These are phyloP conservation scores for Neurospora africana DNA, from an alignment of 495 filamentous ascomycete species.

Conservation along the genomic window DNA sequence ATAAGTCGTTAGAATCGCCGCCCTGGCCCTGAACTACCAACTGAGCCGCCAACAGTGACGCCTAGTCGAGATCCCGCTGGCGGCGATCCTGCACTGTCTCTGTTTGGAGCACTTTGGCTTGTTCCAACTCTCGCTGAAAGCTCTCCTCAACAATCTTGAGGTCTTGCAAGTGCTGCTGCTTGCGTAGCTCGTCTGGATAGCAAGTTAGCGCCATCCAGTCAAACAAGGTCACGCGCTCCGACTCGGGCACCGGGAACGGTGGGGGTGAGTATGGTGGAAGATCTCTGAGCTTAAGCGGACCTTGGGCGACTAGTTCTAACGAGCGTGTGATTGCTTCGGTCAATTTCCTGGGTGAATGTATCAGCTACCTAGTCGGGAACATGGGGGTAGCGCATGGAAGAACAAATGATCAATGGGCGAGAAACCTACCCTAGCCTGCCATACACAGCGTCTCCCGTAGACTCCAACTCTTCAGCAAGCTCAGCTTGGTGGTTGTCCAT, in stretches of 20 bases:
- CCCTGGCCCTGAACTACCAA: neutral
- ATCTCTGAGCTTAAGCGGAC: constrained; percentile 12
- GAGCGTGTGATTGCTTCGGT: constrained; percentile 15
- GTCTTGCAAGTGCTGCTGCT: constrained; percentile 11
- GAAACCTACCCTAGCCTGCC: constrained; percentile 51
- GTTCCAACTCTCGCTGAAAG: neutral
- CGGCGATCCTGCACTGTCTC: neutral
- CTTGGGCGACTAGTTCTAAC: constrained; percentile 11
- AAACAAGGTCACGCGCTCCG: constrained; percentile 22
- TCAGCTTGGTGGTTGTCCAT: constrained; percentile 91
- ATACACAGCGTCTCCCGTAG: constrained; percentile 58
- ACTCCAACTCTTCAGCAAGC: constrained; percentile 61
- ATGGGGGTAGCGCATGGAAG: neutral
- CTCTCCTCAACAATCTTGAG: neutral
- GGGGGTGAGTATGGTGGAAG: constrained; percentile 19
- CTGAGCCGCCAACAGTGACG: neutral
- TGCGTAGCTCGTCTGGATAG: constrained; percentile 21
- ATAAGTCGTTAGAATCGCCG: neutral
- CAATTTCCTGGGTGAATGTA: constrained; percentile 7
- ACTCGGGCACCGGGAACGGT: constrained; percentile 19
- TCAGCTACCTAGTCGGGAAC: neutral
- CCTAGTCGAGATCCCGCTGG: neutral
- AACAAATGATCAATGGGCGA: neutral
- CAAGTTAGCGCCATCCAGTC: constrained; percentile 28
- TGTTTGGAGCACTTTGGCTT: neutral